These are phyloP conservation scores for Blastocystis sp. DNA, from an alignment of 352 stramenopile genomes.

Conservation along the genomic window DNA sequence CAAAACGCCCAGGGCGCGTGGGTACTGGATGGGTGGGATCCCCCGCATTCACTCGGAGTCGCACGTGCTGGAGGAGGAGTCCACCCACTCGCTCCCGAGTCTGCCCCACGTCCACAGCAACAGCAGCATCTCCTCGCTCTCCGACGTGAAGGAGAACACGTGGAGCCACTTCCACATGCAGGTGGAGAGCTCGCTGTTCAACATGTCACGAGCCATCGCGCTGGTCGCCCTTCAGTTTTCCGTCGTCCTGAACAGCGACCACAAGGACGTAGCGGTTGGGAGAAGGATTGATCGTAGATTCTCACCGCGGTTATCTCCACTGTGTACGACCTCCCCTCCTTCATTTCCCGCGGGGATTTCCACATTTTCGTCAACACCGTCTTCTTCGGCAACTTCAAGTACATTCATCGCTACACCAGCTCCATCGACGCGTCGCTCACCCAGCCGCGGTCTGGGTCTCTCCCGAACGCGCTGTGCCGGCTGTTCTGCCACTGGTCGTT, in stretches of 20 bases:
- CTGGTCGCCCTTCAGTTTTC: slow-evolving; percentile 27
- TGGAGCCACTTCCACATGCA: slow-evolving; percentile 5
- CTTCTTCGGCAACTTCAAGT: slow-evolving; percentile 27
- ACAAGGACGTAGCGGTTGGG: slow-evolving; percentile 14
- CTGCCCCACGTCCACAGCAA: neutral
- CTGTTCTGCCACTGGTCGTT: slow-evolving; percentile 27
- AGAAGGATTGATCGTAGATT: slow-evolving; percentile 3
- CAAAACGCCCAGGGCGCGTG: neutral
- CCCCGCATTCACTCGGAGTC: neutral
- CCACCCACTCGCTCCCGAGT: neutral
- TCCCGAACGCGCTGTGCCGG: slow-evolving; percentile 39
- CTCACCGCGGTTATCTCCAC: slow-evolving; percentile 29
- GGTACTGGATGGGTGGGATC: neutral
- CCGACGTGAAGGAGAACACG: neutral
- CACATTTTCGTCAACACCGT: slow-evolving; percentile 63
- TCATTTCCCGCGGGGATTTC: slow-evolving; percentile 57
- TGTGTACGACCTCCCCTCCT: slow-evolving; percentile 48
- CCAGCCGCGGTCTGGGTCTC: neutral
- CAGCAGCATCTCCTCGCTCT: neutral
- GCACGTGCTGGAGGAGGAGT: neutral
- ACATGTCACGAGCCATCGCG: slow-evolving; percentile 29
- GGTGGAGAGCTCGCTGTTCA: slow-evolving; percentile 25
- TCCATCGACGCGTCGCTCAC: neutral
- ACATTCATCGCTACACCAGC: slow-evolving; percentile 3
- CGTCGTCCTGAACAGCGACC: neutral